Percentiles rank a stretch among this genome's conserved stretches.
phyloP scores from a whole-genome alignment of 768 basidiomycete species.

The Sarcomyxa edulis region DNA sequence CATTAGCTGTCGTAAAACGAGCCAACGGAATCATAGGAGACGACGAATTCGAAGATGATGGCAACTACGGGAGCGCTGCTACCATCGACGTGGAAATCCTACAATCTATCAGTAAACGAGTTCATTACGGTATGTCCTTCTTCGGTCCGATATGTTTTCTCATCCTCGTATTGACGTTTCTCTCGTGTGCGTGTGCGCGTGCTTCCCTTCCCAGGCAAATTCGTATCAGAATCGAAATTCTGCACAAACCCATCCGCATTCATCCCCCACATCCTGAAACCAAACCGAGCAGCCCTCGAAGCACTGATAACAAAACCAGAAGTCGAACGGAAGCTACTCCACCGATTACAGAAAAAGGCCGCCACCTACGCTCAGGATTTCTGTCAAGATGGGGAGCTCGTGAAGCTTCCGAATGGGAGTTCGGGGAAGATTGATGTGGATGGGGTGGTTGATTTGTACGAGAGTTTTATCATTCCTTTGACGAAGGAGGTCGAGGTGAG shows the following conservation, averaged over 20 bases:
- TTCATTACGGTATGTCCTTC: slow-evolving; percentile 81
- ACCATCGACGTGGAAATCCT: slow-evolving; percentile 94
- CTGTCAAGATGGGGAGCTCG: slow-evolving; percentile 51
- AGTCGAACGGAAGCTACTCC: slow-evolving; percentile 82
- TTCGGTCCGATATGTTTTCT: neutral
- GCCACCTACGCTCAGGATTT: slow-evolving; percentile 79
- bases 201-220: slow-evolving; percentile 80
- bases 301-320: slow-evolving; percentile 95
- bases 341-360: slow-evolving; percentile 82
- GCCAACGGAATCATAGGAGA: slow-evolving; percentile 61
- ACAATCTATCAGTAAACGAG: slow-evolving; percentile 97
- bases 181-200: too few species aligned
- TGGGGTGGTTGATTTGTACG: slow-evolving; percentile 88
- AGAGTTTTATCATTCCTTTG: slow-evolving; percentile 92
- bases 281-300: slow-evolving; percentile 74
- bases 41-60: slow-evolving; percentile 83
- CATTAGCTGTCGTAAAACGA: slow-evolving; percentile 61
- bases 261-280: slow-evolving; percentile 83
- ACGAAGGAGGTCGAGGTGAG: slow-evolving; percentile 98
- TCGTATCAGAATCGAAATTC: slow-evolving; percentile 98
- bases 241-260: slow-evolving; percentile 78
- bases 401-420: slow-evolving; percentile 31
- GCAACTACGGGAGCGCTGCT: slow-evolving; percentile 95
- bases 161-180: neutral
- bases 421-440: slow-evolving; percentile 83